Evolutionary conservation across 2,329 filamentous ascomycete genomes (phyloP).

Genomic region (Phyllosticta paracitricarpa): DNA sequence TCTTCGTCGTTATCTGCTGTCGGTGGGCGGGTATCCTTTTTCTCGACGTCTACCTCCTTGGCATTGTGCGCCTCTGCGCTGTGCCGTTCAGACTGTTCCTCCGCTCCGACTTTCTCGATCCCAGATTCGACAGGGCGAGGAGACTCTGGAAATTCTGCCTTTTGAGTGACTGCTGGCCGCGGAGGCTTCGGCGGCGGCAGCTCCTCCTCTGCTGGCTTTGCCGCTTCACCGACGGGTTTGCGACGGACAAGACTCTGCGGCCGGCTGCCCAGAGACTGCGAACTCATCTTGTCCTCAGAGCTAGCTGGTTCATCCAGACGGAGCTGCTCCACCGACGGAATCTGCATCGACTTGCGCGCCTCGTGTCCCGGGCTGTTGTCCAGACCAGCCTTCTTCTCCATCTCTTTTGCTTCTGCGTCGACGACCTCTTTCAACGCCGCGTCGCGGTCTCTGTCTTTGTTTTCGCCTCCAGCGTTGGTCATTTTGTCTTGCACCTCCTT

Average conservation of each 20-base stretch:
- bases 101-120: not conserved
- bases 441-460: not conserved
- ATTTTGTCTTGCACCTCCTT: slow-evolving; percentile 16
- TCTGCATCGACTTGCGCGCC: not conserved
- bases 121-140: not conserved
- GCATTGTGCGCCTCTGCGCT: not conserved
- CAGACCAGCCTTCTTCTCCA: slow-evolving; percentile 2
- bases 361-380: not conserved
- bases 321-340: not conserved
- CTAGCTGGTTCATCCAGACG: not conserved
- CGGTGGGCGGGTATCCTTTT: not conserved
- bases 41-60: not conserved
- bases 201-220: not conserved
- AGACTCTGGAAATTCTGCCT: not conserved
- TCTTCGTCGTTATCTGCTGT: not conserved
- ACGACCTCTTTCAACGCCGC: slow-evolving; percentile 5
- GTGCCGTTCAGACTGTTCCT: not conserved
- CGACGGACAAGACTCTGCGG: not conserved
- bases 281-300: not conserved
- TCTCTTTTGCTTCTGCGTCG: slow-evolving; percentile 3
- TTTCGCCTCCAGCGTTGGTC: not conserved
- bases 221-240: not conserved
- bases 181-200: slow-evolving; percentile 1
- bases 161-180: not conserved
- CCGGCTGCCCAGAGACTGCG: not conserved